These are phyloP conservation scores for Coemansia sp. DNA, from an alignment of 371 early-diverging fungal genomes.

Conservation along the genomic window DNA sequence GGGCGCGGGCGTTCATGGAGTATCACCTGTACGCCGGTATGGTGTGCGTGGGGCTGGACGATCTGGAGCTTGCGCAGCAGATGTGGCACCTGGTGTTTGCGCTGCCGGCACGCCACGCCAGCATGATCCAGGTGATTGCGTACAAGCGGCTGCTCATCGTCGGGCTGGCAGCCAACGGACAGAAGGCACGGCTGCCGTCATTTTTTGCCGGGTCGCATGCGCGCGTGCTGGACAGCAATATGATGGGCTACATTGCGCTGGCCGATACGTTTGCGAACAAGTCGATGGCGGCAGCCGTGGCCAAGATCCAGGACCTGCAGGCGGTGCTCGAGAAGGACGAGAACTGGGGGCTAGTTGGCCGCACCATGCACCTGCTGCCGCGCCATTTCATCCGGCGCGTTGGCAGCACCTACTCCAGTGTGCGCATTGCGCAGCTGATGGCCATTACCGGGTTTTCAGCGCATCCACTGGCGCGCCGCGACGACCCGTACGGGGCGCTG, in stretches of 20 bases:
- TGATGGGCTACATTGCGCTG: slow-evolving; percentile 13
- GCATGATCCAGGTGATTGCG: slow-evolving; percentile 32
- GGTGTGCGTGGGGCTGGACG: slow-evolving; percentile 26
- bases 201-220: slow-evolving; percentile 28
- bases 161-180: slow-evolving; percentile 8
- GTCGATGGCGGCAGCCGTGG: slow-evolving; percentile 17
- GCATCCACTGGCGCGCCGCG: slow-evolving; percentile 18
- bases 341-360: slow-evolving; percentile 20
- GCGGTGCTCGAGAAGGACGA: slow-evolving; percentile 8
- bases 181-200: slow-evolving; percentile 18
- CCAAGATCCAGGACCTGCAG: slow-evolving; percentile 12
- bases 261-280: slow-evolving; percentile 14
- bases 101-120: slow-evolving; percentile 25
- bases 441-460: slow-evolving; percentile 19
- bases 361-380: slow-evolving; percentile 17
- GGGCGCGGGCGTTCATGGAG: slow-evolving; percentile 26
- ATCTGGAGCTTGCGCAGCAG: slow-evolving; percentile 13
- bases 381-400: slow-evolving; percentile 22
- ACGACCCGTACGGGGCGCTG: not conserved
- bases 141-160: slow-evolving; percentile 34
- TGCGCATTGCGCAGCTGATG: slow-evolving; percentile 20
- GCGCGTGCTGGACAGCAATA: slow-evolving; percentile 21
- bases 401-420: slow-evolving; percentile 18
- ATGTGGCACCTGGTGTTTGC: slow-evolving; percentile 43
- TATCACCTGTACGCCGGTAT: slow-evolving; percentile 40